A percentile compares a stretch with the other conserved stretches of the same genome.
Evolutionary conservation across 495 filamentous ascomycete species (phyloP).

Genomic region (Penicillium salamii): DNA sequence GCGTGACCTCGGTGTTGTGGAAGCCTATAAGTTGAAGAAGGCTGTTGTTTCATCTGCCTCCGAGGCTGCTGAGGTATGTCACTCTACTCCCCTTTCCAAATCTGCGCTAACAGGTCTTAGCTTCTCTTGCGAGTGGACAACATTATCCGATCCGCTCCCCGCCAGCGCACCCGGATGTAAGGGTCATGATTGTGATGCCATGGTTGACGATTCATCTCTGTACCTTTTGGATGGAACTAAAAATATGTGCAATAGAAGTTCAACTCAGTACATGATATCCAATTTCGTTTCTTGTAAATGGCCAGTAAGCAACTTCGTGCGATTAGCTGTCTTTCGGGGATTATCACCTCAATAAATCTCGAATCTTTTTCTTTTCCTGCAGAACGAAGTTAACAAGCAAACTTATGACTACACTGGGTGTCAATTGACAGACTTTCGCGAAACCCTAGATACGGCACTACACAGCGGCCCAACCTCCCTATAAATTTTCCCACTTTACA

Average conservation of each 20-base stretch:
- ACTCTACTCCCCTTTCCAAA: background rate
- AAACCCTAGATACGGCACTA: no score
- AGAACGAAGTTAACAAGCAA: no score
- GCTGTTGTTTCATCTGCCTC: constrained; percentile 93
- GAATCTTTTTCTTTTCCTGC: no score
- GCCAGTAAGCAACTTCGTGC: background rate
- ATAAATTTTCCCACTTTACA: no score
- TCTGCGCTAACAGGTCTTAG: constrained; percentile 33
- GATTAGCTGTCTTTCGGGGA: no score
- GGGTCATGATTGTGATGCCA: constrained; percentile 17
- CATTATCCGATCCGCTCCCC: constrained; percentile 77
- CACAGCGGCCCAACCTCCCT: no score
- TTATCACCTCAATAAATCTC: no score
- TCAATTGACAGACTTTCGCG: no score
- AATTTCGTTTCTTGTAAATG: no score
- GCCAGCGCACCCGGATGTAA: constrained; percentile 72
- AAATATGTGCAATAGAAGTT: constrained; percentile 16
- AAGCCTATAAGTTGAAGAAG: constrained; percentile 97
- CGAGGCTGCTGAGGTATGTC: constrained; percentile 86
- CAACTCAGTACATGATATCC: constrained; percentile 10
- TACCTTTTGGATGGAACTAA: constrained; percentile 13
- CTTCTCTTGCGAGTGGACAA: constrained; percentile 81
- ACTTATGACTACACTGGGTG: no score
- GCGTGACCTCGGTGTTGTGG: constrained; percentile 93
- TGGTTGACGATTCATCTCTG: constrained; percentile 17